phyloP scores from a whole-genome alignment of 1,284 basidiomycete species.

The Ganoderma meredithae region DNA sequence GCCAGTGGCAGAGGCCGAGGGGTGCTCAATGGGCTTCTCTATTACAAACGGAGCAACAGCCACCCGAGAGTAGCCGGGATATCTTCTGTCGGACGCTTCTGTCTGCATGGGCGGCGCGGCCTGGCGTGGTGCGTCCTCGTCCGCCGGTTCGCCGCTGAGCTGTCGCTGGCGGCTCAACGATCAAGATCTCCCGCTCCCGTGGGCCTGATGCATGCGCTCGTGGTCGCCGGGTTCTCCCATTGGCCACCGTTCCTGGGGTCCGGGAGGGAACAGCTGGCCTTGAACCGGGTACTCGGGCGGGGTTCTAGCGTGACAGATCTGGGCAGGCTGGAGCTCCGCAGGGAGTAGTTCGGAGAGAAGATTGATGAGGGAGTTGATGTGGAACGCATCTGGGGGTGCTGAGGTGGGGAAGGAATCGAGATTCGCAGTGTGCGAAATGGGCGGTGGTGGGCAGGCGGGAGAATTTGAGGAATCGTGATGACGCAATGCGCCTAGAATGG shows the following conservation, averaged over 20 bases:
- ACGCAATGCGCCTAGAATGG: background rate
- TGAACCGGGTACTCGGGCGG: background rate
- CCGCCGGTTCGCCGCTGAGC: slow-evolving; percentile 6
- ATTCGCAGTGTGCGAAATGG: background rate
- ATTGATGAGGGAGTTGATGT: background rate
- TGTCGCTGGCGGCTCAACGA: background rate
- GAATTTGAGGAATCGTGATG: background rate
- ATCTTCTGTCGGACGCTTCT: background rate
- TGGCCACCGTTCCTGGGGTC: background rate
- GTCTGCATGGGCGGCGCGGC: background rate
- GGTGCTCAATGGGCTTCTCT: background rate
- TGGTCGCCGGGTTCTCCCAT: background rate
- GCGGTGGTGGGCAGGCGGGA: background rate
- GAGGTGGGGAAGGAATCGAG: background rate
- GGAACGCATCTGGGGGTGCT: background rate
- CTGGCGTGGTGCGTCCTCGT: no score
- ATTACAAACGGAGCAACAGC: background rate
- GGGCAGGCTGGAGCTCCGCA: background rate
- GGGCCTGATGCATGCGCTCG: background rate
- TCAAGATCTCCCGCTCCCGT: background rate
- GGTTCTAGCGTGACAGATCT: background rate
- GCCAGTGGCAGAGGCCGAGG: background rate
- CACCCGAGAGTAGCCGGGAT: background rate
- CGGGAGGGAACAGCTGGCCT: background rate
- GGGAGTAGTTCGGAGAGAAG: no score